Percentiles rank a stretch among this genome's conserved stretches.
These are phyloP conservation scores for Trichoderma sp. DNA, from an alignment of 2,329 filamentous ascomycete genomes.

Conservation along the genomic window DNA sequence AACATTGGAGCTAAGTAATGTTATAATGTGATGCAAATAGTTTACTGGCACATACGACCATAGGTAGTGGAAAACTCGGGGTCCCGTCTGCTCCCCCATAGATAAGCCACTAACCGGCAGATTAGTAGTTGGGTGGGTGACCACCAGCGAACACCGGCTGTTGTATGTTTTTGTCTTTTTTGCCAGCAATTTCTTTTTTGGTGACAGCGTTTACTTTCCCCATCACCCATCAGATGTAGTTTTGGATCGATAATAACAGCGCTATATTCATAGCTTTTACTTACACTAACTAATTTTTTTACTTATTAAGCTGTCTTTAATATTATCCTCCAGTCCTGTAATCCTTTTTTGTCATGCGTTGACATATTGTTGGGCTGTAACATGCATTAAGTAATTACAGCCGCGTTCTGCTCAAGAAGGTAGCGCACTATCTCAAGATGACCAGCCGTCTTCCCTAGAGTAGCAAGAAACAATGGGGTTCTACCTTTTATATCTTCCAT, in stretches of 20 bases:
- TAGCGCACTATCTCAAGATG: background rate
- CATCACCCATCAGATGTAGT: no score
- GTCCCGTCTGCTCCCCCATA: slow-evolving; percentile 17
- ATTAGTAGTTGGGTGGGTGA: slow-evolving; percentile 19
- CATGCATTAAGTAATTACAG: background rate
- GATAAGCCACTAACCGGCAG: slow-evolving; percentile 18
- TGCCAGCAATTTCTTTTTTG: background rate
- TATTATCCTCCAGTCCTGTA: background rate
- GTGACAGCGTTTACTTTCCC: no score
- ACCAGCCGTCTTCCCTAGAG: background rate
- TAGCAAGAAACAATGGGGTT: background rate
- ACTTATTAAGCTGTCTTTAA: no score
- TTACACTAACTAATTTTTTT: no score
- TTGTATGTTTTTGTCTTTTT: slow-evolving; percentile 4
- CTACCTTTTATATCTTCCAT: background rate
- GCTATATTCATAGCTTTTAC: no score
- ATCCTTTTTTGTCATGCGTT: no score
- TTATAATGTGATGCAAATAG: background rate
- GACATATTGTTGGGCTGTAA: background rate
- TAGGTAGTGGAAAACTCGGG: slow-evolving; percentile 17
- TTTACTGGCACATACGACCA: slow-evolving; percentile 1
- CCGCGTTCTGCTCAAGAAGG: background rate
- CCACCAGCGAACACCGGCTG: slow-evolving; percentile 18
- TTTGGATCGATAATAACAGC: no score
- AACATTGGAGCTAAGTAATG: background rate